phyloP scores from a whole-genome alignment of 2,329 filamentous ascomycete genomes.

The Huntiella bhutanensis region DNA sequence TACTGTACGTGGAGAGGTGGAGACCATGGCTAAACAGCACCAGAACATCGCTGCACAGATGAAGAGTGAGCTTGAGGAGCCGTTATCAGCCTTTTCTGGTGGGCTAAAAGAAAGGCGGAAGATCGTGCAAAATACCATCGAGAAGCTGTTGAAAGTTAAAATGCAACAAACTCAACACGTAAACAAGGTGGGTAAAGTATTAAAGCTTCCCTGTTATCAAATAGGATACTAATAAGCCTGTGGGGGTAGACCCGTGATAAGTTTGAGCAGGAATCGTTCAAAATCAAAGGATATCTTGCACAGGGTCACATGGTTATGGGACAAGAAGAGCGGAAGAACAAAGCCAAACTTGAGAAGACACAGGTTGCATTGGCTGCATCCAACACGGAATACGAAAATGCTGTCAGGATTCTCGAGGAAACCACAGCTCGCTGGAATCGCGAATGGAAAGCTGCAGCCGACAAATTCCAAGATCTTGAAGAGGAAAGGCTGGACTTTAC shows the following conservation, averaged over 20 bases:
- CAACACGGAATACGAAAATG: constrained; percentile 82
- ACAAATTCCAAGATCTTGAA: constrained; percentile 97
- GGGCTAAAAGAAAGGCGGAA: constrained; percentile 94
- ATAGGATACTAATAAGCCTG: constrained; percentile 9
- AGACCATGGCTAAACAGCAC: constrained; percentile 86
- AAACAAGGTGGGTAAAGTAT: constrained; percentile 55
- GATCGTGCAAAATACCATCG: constrained; percentile 84
- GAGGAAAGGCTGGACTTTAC: constrained; percentile 94
- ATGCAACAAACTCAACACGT: constrained; percentile 76
- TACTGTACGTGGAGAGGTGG: constrained; percentile 71
- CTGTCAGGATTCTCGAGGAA: constrained; percentile 83
- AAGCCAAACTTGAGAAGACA: constrained; percentile 95
- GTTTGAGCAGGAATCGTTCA: constrained; percentile 93
- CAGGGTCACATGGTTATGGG: constrained; percentile 99
- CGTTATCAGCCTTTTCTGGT: constrained; percentile 73
- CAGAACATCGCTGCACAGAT: constrained; percentile 80
- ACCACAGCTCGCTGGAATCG: constrained; percentile 92
- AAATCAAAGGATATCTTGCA: constrained; percentile 95
- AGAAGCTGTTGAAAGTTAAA: constrained; percentile 86
- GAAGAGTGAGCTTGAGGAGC: constrained; percentile 91
- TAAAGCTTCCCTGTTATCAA: not conserved
- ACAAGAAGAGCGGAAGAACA: constrained; percentile 96
- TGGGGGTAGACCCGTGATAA: constrained; percentile 56
- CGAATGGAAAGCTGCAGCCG: constrained; percentile 94
- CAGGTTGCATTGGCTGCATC: constrained; percentile 85